A percentile compares a stretch with the other conserved stretches of the same genome.
Evolutionary conservation across 495 filamentous ascomycete species (phyloP).

Genomic region (Annulohypoxylon maeteangense): DNA sequence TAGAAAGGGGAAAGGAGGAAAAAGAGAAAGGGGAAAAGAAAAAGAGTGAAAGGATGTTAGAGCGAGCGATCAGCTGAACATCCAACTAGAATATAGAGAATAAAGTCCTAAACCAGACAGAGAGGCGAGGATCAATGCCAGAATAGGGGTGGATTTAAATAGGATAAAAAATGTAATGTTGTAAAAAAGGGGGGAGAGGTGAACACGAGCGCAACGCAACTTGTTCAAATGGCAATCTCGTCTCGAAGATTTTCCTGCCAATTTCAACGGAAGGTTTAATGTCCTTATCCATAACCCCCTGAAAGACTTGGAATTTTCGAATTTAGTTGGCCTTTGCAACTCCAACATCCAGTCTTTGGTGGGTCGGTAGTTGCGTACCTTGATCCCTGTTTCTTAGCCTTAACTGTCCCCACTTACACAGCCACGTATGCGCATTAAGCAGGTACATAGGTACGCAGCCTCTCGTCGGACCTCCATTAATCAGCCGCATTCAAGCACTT

Average conservation of each 20-base stretch:
- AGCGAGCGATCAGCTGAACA: slow-evolving; percentile 16
- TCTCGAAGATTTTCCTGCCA: slow-evolving; percentile 40
- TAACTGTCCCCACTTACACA: background rate
- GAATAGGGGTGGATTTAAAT: slow-evolving; percentile 28
- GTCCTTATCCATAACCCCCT: slow-evolving; percentile 9
- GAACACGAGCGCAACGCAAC: slow-evolving; percentile 29
- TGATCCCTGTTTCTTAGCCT: background rate
- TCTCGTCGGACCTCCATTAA: background rate
- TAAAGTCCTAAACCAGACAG: slow-evolving; percentile 19
- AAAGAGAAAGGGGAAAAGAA: slow-evolving; percentile 12
- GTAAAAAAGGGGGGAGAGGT: slow-evolving; percentile 29
- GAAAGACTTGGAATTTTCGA: slow-evolving; percentile 8
- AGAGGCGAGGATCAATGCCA: slow-evolving; percentile 36
- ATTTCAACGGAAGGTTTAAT: slow-evolving; percentile 26
- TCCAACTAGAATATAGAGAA: slow-evolving; percentile 16
- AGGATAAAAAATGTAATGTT: slow-evolving; percentile 25
- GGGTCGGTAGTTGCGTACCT: slow-evolving; percentile 13
- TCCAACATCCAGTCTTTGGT: slow-evolving; percentile 14
- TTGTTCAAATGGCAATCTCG: slow-evolving; percentile 37
- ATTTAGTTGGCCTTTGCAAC: slow-evolving; percentile 21
- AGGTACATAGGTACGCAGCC: background rate
- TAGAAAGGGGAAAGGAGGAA: slow-evolving; percentile 7
- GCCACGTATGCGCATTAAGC: slow-evolving; percentile 8
- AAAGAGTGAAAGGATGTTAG: slow-evolving; percentile 14
- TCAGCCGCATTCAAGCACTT: background rate